phyloP scores from a whole-genome alignment of 2,329 filamentous ascomycete species.

The Cladosporium sp. region DNA sequence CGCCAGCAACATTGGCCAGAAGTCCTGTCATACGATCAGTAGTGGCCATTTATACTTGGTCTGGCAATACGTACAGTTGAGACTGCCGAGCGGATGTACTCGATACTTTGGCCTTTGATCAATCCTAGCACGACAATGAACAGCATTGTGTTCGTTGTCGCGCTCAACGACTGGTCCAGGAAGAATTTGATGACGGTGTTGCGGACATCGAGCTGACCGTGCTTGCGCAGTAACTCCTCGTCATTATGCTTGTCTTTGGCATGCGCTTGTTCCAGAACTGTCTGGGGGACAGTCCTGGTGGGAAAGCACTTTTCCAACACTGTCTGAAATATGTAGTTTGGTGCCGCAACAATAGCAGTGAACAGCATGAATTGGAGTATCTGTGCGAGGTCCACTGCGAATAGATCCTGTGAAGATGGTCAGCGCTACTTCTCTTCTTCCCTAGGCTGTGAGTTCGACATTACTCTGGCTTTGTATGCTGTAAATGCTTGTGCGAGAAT shows the following conservation, averaged over 20 bases:
- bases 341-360: slow-evolving; percentile 12
- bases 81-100: slow-evolving; percentile 15
- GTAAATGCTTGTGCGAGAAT: slow-evolving; percentile 9
- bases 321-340: slow-evolving; percentile 7
- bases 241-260: background rate
- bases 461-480: slow-evolving; percentile 11
- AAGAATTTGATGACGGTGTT: slow-evolving; percentile 68
- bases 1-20: slow-evolving; percentile 60
- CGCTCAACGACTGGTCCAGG: slow-evolving; percentile 69
- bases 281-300: background rate
- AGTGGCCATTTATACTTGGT: slow-evolving; percentile 14
- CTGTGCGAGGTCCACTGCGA: slow-evolving; percentile 3
- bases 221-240: slow-evolving; percentile 1
- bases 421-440: background rate
- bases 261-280: background rate
- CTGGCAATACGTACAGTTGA: background rate
- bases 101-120: slow-evolving; percentile 42
- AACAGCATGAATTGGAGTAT: slow-evolving; percentile 17
- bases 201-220: slow-evolving; percentile 48
- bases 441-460: too few relatives aligned
- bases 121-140: slow-evolving; percentile 63
- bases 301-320: slow-evolving; percentile 9
- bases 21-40: slow-evolving; percentile 22
- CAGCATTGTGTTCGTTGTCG: slow-evolving; percentile 63
- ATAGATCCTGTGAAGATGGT: background rate